Evolutionary conservation across 768 basidiomycete species (phyloP), one percentile per base, ranked within the genome.

Genomic region (Holtermanniella nyarrowii): DNA sequence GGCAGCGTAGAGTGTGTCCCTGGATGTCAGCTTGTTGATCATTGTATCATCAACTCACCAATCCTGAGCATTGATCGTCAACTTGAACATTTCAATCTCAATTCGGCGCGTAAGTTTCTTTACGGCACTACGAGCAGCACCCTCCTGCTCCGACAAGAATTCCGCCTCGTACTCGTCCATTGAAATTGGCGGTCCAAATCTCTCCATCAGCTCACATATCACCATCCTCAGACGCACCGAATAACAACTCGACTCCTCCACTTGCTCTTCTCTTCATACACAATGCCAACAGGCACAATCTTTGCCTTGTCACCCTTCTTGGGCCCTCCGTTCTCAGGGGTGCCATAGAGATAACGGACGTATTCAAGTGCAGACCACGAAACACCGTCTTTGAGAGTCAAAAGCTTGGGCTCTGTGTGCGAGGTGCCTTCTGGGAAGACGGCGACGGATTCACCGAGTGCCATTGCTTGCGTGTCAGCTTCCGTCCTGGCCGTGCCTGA

Each of bases 281-380:
- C 88, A 56, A 99, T 89, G 3, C 86, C 82, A 20, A 82, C 81
- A 5, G 91, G 89, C 37, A 93, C 74, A 57, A 96, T 79, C 23
- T 77, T 74, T 3, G 86, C 78, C 21, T 78, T 77, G 59, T 77
- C 72, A 3, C 63, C 68, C 21, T 59, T 52, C 55, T 68, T 65
- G 10, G 61, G 53, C 0, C 63, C 63, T 14, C 31, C 57, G 44
- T 61, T 62, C 46, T 69, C 70, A 5, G 62, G 58, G 18, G 59
- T 62, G 18, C 68, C 70, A 18, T 57, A 50, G 12, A 80, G 76
- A 80, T 87, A 90, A 61, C 85, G 84, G 10, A 81, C 77, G 70
- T 90, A 97, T 73, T 97, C 95, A 57, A 96, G 76, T 3, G 90
- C 86, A 45, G 88, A 84, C 90, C 90, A 96, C 11, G 90, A 82